A percentile compares a stretch with the other conserved stretches of the same genome.
Evolutionary conservation across 805 yeast species (phyloP).

Genomic region (Priceomyces carsonii): DNA sequence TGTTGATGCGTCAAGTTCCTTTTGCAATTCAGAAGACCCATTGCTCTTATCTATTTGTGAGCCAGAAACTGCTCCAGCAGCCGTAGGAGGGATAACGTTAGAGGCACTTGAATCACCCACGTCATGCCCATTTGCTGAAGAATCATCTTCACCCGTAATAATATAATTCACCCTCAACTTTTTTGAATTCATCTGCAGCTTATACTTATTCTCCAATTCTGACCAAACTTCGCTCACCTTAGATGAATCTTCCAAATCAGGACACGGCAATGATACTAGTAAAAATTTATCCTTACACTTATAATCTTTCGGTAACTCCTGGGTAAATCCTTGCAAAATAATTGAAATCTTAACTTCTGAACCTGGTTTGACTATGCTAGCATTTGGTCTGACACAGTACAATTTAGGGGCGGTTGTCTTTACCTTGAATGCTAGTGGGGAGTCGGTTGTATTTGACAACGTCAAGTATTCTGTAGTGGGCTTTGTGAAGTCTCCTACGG

Average conservation of each 20-base stretch:
- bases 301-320: conserved; percentile 70
- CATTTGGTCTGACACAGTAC: conserved; percentile 95
- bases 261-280: conserved; percentile 81
- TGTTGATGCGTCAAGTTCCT: conserved; percentile 40
- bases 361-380: conserved; percentile 78
- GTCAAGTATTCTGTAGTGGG: conserved; percentile 65
- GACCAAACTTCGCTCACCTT: conserved; percentile 74
- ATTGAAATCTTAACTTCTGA: conserved; percentile 71
- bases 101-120: conserved; percentile 2
- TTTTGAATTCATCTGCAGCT: conserved; percentile 57
- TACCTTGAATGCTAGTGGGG: conserved; percentile 85
- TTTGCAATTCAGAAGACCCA: conserved; percentile 18
- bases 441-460: conserved; percentile 54
- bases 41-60: conserved; percentile 9
- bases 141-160: conserved; percentile 26
- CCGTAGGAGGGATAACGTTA: conserved; percentile 18
- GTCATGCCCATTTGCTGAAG: conserved; percentile 8
- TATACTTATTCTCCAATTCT: conserved; percentile 60
- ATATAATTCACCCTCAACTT: conserved; percentile 65
- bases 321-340: conserved; percentile 79
- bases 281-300: conserved; percentile 92
- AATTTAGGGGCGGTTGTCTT: conserved; percentile 97
- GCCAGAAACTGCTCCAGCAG: conserved; percentile 17
- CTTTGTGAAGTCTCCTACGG: conserved; percentile 74
- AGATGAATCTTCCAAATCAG: conserved; percentile 53